A percentile compares a stretch with the other conserved stretches of the same genome.
phyloP scores from a whole-genome alignment of 2,329 filamentous ascomycete species.

The Fusarium veterinarium region DNA sequence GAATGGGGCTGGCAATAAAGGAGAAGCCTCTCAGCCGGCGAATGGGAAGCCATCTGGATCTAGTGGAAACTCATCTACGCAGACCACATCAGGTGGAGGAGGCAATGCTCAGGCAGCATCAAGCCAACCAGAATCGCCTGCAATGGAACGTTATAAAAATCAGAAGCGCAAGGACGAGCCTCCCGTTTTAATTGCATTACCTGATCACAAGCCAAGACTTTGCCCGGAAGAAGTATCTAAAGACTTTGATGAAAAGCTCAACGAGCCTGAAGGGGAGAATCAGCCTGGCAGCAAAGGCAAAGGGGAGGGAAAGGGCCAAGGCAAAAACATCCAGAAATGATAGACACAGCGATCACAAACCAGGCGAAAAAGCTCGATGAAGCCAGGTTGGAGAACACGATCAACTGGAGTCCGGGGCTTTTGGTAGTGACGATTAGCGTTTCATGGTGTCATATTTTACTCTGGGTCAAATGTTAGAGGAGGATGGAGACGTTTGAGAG shows the following conservation, averaged over 20 bases:
- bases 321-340: neutral
- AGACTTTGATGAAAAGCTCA: too few relatives aligned
- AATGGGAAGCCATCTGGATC: neutral
- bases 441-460: constrained; percentile 6
- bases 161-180: too few relatives aligned
- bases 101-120: neutral
- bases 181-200: too few relatives aligned
- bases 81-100: neutral
- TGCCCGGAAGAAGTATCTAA: too few relatives aligned
- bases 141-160: too few relatives aligned
- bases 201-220: too few relatives aligned
- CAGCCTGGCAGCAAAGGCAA: neutral
- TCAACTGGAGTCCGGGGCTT: neutral
- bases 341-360: neutral
- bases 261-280: neutral
- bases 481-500: neutral
- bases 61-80: neutral
- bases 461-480: neutral
- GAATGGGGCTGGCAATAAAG: neutral
- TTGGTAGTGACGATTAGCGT: constrained; percentile 1
- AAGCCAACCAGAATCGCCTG: neutral
- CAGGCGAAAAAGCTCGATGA: neutral
- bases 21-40: too few relatives aligned
- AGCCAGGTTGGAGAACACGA: neutral
- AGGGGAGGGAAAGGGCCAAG: too few relatives aligned